phyloP scores from a whole-genome alignment of 1,284 basidiomycete species.

The Apiotrichum gracile region DNA sequence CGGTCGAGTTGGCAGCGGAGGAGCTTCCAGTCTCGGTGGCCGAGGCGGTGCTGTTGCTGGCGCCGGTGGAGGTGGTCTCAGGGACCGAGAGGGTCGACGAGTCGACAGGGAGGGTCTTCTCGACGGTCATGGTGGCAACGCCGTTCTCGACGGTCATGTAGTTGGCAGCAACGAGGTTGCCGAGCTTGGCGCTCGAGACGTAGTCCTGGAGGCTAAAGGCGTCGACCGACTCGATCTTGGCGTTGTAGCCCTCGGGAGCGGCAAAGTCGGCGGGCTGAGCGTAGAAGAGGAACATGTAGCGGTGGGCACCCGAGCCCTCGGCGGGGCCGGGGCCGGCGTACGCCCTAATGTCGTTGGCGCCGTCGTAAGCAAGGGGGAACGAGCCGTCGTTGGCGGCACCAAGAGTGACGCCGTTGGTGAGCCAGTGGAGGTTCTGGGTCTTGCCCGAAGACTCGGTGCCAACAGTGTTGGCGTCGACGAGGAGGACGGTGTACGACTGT shows the following conservation, averaged over 20 bases:
- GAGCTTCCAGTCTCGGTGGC: conserved; percentile 5
- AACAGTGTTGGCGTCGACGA: conserved; percentile 62
- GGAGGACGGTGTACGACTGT: conserved; percentile 55
- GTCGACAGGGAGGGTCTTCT: conserved; percentile 1
- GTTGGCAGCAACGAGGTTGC: conserved; percentile 49
- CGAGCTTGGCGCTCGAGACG: conserved; percentile 38
- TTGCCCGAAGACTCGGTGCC: conserved; percentile 53
- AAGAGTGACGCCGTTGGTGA: conserved; percentile 60
- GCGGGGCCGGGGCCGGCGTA: conserved; percentile 69
- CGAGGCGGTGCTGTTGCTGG: conserved; percentile 20
- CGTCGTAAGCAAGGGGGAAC: conserved; percentile 22
- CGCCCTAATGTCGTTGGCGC: conserved; percentile 47
- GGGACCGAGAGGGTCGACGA: conserved; percentile 27
- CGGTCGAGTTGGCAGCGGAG: conserved; percentile 11
- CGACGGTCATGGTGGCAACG: conserved; percentile 49
- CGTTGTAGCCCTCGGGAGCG: conserved; percentile 59
- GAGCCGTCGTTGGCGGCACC: conserved; percentile 51
- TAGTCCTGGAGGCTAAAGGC: conserved; percentile 50
- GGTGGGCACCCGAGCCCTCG: conserved; percentile 62
- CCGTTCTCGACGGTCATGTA: conserved; percentile 75
- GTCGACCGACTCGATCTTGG: conserved; percentile 56
- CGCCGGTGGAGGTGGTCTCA: conserved; percentile 33
- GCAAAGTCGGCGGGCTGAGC: conserved; percentile 50
- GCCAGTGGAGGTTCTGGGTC: conserved; percentile 64
- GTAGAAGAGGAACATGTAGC: conserved; percentile 45